Base-by-base conservation (phyloP, 768 basidiomycete species). In the Chalciporus chontae region DNA sequence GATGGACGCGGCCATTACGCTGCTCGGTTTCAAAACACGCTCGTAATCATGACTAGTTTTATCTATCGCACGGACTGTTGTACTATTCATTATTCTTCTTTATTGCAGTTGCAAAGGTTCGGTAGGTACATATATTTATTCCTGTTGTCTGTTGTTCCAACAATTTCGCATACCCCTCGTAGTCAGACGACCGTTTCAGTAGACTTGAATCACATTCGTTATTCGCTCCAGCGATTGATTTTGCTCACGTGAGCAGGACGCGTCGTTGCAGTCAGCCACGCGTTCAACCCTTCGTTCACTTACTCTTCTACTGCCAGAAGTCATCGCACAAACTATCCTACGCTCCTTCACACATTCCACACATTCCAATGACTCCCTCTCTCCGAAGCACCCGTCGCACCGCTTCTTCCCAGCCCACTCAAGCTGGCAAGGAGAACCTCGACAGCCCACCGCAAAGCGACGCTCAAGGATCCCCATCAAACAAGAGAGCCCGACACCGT, bases 1-100 rank as follows among this genome's bases (percentile, higher is more conserved):
- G 14, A 67, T 71, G 18, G 69, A 71, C 48, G 69, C 71, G 0
- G 69, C 69, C 21, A 66, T 71, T 52, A 64, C 65, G 1, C 68
- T 71, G 8, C 55, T 71, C 29, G 70, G 59, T 29, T 72, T 71
- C 54, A 69, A 62, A 50, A 56, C 47, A 36, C 34, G 55, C 10
- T 59, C 40, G 40, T 61, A 43, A 53, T 21, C 5, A 23, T 37
- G 18, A 15, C 37, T 38, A 13, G 13, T 36, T 38, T 45, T 40
- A 40, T 19, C 27, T 19, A 21, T 21, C 26, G 31, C 36, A 26
- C 43, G 39, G 42, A 45, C 23, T 53, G 48, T 58, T 52, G 53
- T 56, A 58, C 57, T 52, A 26, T 26, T 26, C 26, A 26, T 26
- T 26, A 26, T 26, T 26, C 26, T 7, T 26, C 26, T 14, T 43